Conservation (phyloP, 139 green algal genomes). For the Mesotaenium endlicherianum region DNA sequence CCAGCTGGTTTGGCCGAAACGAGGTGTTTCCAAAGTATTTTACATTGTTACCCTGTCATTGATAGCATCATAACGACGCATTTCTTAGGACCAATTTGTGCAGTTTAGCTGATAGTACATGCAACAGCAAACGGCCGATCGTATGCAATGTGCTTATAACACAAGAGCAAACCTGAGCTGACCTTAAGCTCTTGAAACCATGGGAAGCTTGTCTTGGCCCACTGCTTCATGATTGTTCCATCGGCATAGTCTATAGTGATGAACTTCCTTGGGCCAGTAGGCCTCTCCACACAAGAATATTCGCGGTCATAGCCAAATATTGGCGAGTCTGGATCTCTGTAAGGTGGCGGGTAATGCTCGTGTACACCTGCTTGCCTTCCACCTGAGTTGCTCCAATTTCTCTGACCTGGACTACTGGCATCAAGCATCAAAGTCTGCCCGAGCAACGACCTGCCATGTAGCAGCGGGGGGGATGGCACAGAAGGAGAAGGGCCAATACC, state of each 20-base stretch:
- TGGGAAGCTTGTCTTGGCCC: not conserved
- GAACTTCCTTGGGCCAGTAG: not conserved
- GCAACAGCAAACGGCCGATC: not conserved
- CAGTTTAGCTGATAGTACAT: not conserved
- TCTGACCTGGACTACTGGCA: not conserved
- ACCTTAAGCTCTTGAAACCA: slow-evolving; percentile 27
- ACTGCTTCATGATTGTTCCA: not conserved
- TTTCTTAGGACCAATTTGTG: not conserved
- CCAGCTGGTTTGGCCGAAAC: slow-evolving; percentile 73
- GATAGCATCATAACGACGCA: no score
- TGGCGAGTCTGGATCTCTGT: not conserved
- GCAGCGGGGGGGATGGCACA: no score
- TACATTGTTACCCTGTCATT: slow-evolving; percentile 38
- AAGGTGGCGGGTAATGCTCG: not conserved
- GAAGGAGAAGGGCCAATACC: no score
- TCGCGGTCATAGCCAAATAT: not conserved
- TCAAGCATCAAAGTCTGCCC: not conserved
- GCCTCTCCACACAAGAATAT: not conserved
- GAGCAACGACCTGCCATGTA: no score
- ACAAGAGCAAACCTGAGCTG: not conserved
- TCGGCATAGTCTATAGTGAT: slow-evolving; percentile 7
- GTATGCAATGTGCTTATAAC: not conserved
- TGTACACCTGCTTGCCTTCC: no score
- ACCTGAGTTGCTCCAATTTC: not conserved
- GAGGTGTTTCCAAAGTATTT: slow-evolving; percentile 67